phyloP scores from a whole-genome alignment of 176 grass and related monocot species.

The Musa schizocarpa region DNA sequence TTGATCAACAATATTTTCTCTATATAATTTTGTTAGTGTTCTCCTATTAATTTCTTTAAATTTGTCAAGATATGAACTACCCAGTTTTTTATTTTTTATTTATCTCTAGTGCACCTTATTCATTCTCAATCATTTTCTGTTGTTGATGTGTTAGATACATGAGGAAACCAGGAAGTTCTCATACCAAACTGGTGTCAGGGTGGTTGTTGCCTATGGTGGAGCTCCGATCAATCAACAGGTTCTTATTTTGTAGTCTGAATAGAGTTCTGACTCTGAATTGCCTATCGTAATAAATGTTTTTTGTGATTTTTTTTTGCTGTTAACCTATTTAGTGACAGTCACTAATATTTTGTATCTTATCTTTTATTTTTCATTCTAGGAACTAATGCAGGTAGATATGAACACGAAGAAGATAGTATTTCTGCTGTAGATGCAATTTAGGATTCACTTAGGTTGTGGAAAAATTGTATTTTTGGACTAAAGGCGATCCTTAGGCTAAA shows the following conservation, averaged over 20 bases:
- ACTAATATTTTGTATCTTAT: too few species aligned
- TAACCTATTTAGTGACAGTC: too few species aligned
- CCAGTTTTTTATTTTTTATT: background rate
- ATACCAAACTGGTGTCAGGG: slow-evolving; percentile 82
- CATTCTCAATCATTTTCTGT: slow-evolving; percentile 24
- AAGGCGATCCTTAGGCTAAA: background rate
- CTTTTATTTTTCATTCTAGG: too few species aligned
- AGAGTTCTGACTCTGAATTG: background rate
- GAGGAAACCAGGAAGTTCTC: slow-evolving; percentile 89
- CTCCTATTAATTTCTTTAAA: too few species aligned
- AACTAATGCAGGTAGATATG: too few species aligned
- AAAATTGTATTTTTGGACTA: background rate
- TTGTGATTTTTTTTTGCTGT: background rate
- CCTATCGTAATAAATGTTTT: background rate
- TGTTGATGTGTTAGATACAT: slow-evolving; percentile 54
- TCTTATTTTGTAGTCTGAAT: slow-evolving; percentile 3
- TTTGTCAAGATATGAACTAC: background rate
- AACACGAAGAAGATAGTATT: background rate
- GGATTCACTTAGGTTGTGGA: background rate
- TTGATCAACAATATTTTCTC: background rate
- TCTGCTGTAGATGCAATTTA: background rate
- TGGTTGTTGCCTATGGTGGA: slow-evolving; percentile 86
- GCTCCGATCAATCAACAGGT: slow-evolving; percentile 94
- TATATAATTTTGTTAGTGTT: too few species aligned
- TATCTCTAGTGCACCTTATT: background rate